Conservation (phyloP, 495 filamentous ascomycete genomes). For the Cercophora scortea region DNA sequence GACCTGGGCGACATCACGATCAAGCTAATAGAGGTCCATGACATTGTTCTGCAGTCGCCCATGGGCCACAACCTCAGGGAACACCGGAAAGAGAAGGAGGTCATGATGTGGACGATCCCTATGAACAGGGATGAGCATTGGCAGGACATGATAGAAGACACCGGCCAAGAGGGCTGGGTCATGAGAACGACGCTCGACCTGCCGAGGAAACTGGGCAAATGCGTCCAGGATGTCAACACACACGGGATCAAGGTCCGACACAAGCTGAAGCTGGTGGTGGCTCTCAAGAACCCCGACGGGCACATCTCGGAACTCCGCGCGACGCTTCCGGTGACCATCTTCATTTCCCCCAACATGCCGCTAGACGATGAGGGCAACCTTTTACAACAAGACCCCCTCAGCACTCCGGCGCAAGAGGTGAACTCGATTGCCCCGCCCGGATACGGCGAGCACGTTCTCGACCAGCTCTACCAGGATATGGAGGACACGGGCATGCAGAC, state of each 20-base stretch:
- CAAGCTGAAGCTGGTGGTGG: constrained; percentile 76
- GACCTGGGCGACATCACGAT: constrained; percentile 68
- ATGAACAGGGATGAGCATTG: constrained; percentile 50
- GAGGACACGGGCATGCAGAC: constrained; percentile 71
- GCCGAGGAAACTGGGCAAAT: constrained; percentile 67
- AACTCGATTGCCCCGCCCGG: constrained; percentile 66
- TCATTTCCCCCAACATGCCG: constrained; percentile 86
- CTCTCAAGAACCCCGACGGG: constrained; percentile 87
- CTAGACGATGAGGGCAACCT: constrained; percentile 74
- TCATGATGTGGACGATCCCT: constrained; percentile 55
- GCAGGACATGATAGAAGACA: constrained; percentile 62
- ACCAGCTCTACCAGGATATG: constrained; percentile 81
- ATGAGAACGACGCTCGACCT: constrained; percentile 61
- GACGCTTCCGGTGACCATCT: constrained; percentile 77
- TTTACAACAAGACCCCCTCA: constrained; percentile 43
- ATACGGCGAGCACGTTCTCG: constrained; percentile 80
- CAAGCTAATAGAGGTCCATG: constrained; percentile 70
- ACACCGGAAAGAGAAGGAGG: constrained; percentile 53
- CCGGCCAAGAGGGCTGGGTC: constrained; percentile 65
- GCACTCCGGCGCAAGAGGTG: constrained; percentile 22
- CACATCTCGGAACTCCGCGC: constrained; percentile 88
- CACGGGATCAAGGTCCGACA: constrained; percentile 81
- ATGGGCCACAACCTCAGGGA: constrained; percentile 46
- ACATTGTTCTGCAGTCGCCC: constrained; percentile 46
- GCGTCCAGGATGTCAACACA: constrained; percentile 78